Conservation (phyloP, 2,329 filamentous ascomycete genomes). For the Talaromyces sp. region DNA sequence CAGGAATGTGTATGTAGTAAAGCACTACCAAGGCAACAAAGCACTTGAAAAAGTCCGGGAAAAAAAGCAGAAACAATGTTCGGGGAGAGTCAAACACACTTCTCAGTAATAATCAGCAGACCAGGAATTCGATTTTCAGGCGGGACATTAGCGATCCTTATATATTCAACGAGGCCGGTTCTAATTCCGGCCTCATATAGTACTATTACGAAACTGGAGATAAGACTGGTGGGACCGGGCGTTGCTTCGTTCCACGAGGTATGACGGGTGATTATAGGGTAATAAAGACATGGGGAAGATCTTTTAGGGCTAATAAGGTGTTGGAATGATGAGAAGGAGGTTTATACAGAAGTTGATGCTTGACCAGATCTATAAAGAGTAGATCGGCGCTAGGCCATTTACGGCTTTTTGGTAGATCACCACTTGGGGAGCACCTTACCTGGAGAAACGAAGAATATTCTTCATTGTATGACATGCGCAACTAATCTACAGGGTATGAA, state of each 20-base stretch:
- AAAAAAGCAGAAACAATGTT: constrained; percentile 20
- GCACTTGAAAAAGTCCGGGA: constrained; percentile 17
- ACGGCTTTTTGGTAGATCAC: constrained; percentile 4
- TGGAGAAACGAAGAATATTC: not conserved
- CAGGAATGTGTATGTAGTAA: not conserved
- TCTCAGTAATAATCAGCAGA: constrained; percentile 20
- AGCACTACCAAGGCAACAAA: constrained; percentile 15
- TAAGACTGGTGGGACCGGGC: constrained; percentile 17
- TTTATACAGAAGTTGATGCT: not conserved
- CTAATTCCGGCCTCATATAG: constrained; percentile 43
- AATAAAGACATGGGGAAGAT: not conserved
- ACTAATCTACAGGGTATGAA: not conserved
- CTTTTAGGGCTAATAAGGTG: not conserved
- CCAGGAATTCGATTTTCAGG: constrained; percentile 23
- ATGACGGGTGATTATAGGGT: constrained; percentile 20
- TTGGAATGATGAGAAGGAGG: constrained; percentile 2
- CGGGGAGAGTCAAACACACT: not conserved
- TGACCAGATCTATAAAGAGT: constrained; percentile 1
- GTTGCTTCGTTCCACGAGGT: constrained; percentile 23
- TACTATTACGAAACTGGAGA: constrained; percentile 16
- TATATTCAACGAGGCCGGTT: constrained; percentile 45
- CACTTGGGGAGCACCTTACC: not conserved
- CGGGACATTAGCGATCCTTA: constrained; percentile 38
- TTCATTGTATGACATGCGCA: not conserved
- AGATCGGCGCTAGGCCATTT: constrained; percentile 13